Conservation (phyloP, 208 protist genomes). For the Acanthamoeba rhysodes region DNA sequence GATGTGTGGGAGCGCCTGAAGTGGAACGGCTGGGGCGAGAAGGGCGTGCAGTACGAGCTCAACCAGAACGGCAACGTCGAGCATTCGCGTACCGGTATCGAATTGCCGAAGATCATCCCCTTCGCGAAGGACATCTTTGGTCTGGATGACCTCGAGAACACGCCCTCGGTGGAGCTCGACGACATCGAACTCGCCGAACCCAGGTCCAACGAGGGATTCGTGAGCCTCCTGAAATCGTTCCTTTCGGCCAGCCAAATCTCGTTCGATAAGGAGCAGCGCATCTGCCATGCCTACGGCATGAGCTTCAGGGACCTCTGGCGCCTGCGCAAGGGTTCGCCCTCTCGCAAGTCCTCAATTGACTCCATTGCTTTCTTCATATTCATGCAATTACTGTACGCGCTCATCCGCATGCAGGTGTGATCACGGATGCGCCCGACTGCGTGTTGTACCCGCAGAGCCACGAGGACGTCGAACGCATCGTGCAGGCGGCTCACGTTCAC, state of each 20-base stretch:
- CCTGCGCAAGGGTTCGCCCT: slow-evolving; percentile 72
- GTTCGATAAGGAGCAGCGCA: slow-evolving; percentile 75
- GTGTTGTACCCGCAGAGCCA: slow-evolving; percentile 78
- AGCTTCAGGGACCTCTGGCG: slow-evolving; percentile 78
- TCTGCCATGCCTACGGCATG: slow-evolving; percentile 81
- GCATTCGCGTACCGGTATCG: slow-evolving; percentile 70
- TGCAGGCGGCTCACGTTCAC: slow-evolving; percentile 68
- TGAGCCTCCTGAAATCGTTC: slow-evolving; percentile 73
- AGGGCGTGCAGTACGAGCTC: slow-evolving; percentile 74
- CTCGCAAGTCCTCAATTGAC: no score
- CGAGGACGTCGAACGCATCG: slow-evolving; percentile 80
- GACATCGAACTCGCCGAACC: slow-evolving; percentile 69
- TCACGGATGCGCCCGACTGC: slow-evolving; percentile 38
- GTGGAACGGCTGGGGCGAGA: slow-evolving; percentile 84
- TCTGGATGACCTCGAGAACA: slow-evolving; percentile 54
- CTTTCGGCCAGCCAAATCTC: slow-evolving; percentile 73
- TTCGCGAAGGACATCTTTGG: slow-evolving; percentile 74
- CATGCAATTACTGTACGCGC: no score
- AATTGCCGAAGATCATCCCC: slow-evolving; percentile 73
- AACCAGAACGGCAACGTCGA: slow-evolving; percentile 72
- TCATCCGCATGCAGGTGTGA: no score
- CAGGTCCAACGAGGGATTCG: slow-evolving; percentile 69
- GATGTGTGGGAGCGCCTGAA: slow-evolving; percentile 81
- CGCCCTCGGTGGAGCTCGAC: slow-evolving; percentile 73
- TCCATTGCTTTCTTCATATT: no score